These are phyloP conservation scores for Colletotrichum sidae DNA, from an alignment of 2,329 filamentous ascomycete species.

Conservation along the genomic window DNA sequence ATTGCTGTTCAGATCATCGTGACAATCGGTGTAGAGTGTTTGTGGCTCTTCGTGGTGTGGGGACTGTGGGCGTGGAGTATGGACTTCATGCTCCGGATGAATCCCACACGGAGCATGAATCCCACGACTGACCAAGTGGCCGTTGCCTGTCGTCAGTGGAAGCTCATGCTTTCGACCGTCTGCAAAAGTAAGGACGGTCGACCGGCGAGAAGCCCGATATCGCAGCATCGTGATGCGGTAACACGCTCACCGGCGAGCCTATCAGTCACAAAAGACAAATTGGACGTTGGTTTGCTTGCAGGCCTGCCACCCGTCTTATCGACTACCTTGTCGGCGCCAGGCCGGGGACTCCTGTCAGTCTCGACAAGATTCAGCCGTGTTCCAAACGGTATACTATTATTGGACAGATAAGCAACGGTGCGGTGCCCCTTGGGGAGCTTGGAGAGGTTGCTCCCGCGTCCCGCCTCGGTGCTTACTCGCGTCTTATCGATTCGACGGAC, in stretches of 20 bases:
- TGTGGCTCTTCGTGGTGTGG: neutral
- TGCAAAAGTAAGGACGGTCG: no score
- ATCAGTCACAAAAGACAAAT: no score
- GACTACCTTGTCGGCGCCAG: neutral
- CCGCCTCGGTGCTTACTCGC: conserved; percentile 1
- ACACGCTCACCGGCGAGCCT: no score
- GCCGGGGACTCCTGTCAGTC: conserved; percentile 1
- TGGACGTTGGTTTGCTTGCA: neutral
- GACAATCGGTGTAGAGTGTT: neutral
- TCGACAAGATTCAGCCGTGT: conserved; percentile 4
- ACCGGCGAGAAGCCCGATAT: no score
- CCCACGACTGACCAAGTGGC: no score
- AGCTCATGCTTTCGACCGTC: no score
- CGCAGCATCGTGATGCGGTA: no score
- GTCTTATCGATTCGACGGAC: conserved; percentile 6
- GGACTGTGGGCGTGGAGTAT: no score
- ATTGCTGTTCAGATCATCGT: conserved; percentile 14
- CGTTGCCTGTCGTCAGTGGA: no score
- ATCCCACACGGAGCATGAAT: no score
- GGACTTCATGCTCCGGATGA: no score
- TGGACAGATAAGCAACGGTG: conserved; percentile 13
- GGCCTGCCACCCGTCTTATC: conserved; percentile 7
- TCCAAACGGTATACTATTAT: conserved; percentile 2
- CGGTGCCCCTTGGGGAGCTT: neutral
- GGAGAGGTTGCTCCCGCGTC: conserved; percentile 1